These are phyloP conservation scores for Monosporascus ibericus DNA, from an alignment of 2,329 filamentous ascomycete species.

Conservation along the genomic window DNA sequence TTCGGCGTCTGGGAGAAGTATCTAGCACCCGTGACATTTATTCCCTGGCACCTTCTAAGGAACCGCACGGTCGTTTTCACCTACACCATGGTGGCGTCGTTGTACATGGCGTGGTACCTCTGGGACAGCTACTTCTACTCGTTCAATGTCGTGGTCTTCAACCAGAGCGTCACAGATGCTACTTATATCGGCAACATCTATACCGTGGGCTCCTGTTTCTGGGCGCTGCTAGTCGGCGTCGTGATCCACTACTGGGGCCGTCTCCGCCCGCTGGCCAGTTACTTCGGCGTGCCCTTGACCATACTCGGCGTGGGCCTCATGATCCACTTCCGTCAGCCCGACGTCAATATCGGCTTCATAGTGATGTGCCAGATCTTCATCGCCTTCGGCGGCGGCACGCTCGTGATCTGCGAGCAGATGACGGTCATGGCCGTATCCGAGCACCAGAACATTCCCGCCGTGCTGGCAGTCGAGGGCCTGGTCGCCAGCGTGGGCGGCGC, in stretches of 20 bases:
- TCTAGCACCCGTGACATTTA: constrained; percentile 43
- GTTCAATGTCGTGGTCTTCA: constrained; percentile 33
- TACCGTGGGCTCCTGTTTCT: constrained; percentile 36
- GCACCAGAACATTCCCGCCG: constrained; percentile 51
- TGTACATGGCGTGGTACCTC: constrained; percentile 29
- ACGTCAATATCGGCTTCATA: constrained; percentile 44
- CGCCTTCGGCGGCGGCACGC: constrained; percentile 49
- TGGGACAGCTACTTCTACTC: constrained; percentile 37
- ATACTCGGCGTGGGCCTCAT: constrained; percentile 49
- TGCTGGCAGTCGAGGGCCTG: constrained; percentile 52
- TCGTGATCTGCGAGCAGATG: constrained; percentile 54
- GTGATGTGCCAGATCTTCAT: constrained; percentile 54
- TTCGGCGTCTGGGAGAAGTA: constrained; percentile 47
- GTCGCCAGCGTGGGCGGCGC: constrained; percentile 54
- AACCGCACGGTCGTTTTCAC: constrained; percentile 36
- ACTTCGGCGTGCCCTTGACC: constrained; percentile 33
- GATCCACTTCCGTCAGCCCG: constrained; percentile 49
- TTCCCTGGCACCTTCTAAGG: constrained; percentile 38
- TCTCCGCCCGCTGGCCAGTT: constrained; percentile 40
- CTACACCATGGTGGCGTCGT: constrained; percentile 24
- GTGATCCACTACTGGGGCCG: constrained; percentile 38
- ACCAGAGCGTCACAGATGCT: constrained; percentile 20
- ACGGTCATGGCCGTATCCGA: constrained; percentile 53
- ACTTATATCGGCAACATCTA: constrained; percentile 31
- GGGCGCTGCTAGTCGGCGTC: constrained; percentile 37